Evolutionary conservation across 495 filamentous ascomycete genomes (phyloP).

Genomic region (Choiromyces venosus): DNA sequence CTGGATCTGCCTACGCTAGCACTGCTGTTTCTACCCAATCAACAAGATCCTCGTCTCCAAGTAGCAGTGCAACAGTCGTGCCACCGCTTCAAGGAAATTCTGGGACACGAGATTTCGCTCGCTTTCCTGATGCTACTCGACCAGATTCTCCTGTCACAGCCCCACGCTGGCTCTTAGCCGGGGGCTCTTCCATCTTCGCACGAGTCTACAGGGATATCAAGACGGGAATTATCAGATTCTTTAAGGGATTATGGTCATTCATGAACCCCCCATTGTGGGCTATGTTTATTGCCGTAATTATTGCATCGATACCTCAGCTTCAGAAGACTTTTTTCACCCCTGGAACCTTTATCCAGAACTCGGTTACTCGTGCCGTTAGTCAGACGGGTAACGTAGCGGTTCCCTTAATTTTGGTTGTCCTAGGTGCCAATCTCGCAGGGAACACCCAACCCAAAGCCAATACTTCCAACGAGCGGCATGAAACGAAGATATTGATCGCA

Average conservation of each 20-base stretch:
- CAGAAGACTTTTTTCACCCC: conserved; percentile 81
- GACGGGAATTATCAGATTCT: conserved; percentile 50
- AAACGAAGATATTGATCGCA: conserved; percentile 75
- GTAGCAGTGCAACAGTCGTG: conserved; percentile 44
- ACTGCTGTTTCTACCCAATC: conserved; percentile 24
- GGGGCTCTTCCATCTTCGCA: conserved; percentile 38
- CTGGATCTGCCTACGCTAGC: conserved; percentile 26
- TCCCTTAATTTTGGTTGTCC: conserved; percentile 90
- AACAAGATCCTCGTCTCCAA: conserved; percentile 37
- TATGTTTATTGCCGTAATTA: conserved; percentile 80
- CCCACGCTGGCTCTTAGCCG: conserved; percentile 32
- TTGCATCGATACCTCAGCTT: conserved; percentile 81
- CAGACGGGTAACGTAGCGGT: conserved; percentile 89
- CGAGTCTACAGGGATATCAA: conserved; percentile 47
- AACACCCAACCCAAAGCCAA: conserved; percentile 58
- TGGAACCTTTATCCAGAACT: conserved; percentile 87
- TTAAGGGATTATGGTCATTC: conserved; percentile 71
- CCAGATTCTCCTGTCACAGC: background rate
- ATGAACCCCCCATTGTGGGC: conserved; percentile 99
- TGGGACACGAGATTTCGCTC: conserved; percentile 39
- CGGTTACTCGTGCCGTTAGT: conserved; percentile 76
- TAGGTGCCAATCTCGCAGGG: conserved; percentile 82
- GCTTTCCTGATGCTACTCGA: conserved; percentile 48
- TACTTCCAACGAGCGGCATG: conserved; percentile 53
- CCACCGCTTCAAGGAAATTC: conserved; percentile 33